phyloP scores from a whole-genome alignment of 345 rosid species.

The Adansonia digitata region DNA sequence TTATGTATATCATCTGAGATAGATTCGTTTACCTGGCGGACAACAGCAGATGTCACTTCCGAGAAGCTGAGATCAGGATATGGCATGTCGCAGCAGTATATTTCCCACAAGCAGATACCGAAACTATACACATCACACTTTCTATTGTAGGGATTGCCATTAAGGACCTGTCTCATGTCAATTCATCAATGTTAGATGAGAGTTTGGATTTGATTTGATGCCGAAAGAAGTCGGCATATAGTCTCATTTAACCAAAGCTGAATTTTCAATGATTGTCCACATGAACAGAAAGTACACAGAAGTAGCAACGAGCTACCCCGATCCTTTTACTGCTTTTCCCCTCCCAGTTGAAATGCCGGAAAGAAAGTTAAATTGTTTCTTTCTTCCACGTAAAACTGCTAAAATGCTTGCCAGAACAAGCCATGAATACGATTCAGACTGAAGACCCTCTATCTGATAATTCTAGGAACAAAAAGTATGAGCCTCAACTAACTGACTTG shows the following conservation, averaged over 20 bases:
- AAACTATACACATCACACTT: constrained; percentile 98
- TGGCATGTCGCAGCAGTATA: constrained; percentile 99
- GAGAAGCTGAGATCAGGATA: constrained; percentile 97
- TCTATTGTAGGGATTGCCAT: constrained; percentile 87
- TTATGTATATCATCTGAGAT: background rate
- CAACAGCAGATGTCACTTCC: constrained; percentile 95
- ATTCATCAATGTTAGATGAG: background rate
- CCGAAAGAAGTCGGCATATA: background rate
- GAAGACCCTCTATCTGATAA: background rate
- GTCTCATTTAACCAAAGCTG: background rate
- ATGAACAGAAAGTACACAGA: background rate
- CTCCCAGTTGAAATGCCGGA: background rate
- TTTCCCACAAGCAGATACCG: constrained; percentile 97
- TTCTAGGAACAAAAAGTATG: background rate
- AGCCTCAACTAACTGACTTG: background rate
- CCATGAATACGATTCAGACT: background rate
- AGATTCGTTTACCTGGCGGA: constrained; percentile 64
- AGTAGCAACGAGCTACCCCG: background rate
- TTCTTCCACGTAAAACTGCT: background rate
- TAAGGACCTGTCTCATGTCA: constrained; percentile 56
- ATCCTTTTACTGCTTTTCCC: background rate
- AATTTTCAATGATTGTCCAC: background rate
- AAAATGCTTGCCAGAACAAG: background rate
- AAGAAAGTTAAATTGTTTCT: background rate
- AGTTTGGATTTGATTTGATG: background rate